Base-by-base conservation (phyloP, 352 stramenopile genomes). In the Pythium brassicae region DNA sequence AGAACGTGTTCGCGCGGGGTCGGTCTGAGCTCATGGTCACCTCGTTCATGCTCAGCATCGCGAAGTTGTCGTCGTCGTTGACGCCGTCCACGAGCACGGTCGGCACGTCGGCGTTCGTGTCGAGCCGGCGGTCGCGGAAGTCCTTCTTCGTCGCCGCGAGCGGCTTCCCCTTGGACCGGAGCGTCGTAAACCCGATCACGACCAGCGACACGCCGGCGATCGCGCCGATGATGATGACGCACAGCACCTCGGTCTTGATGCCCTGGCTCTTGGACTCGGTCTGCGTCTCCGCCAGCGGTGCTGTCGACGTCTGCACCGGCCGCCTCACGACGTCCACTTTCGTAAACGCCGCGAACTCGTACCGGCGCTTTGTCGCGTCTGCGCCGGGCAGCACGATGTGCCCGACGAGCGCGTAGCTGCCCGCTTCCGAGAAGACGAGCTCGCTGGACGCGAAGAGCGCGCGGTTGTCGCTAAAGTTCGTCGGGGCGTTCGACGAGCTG, bases 11-110 rank as follows among this genome's bases (percentile, higher is more conserved):
- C 22, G 57, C 50, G 45, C 65, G 46, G 12, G 46, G 44, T 12
- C 50, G 53, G 42, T 68, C 57, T 55, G 70, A 76, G 47, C 65
- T 71, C 62, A 92, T 86, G 8, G 78, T 74, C 22, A 61, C 57
- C 64, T 92, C 81, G 49, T 86, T 55, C 53, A 86, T 77, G 49
- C 81, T 92, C 23, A 92, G 77, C 81, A 92, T 92, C 20, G 76
- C 81, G 60, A 92, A 92, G 52, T 88, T 74, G 55, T 92, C 74
- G 29, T 83, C 81, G 10, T 83, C 65, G 12, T 61, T 69, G 19
- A 64, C 68, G 45, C 68, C 63, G 20, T 58, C 71, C 10, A 47
- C 64, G 25, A 61, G 52, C 15, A 56, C 65, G 27, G 57, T 65
- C 14, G 43, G 60, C 8, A 63, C 59, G 50, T 6, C 69, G 56